phyloP scores from a whole-genome alignment of 1,139 yeast species.

The Protomyces inouyei region DNA sequence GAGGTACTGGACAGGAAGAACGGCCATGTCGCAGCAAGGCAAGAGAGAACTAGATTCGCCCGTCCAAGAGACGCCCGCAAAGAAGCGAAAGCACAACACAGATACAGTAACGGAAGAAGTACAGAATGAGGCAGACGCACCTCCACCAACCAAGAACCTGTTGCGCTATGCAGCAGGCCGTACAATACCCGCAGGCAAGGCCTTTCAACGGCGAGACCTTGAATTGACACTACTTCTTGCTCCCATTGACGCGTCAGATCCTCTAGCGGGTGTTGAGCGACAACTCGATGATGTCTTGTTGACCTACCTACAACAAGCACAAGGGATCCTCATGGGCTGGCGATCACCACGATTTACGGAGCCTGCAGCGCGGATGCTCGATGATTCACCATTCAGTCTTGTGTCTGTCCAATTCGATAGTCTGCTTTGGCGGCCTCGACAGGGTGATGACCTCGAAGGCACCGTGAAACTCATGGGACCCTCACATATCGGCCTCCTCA shows the following conservation, averaged over 20 bases:
- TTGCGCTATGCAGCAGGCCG: neutral
- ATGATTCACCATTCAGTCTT: constrained; percentile 83
- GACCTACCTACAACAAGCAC: constrained; percentile 67
- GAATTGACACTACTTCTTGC: constrained; percentile 24
- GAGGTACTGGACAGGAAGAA: too few species aligned
- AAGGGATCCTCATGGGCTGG: constrained; percentile 81
- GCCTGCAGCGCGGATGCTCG: constrained; percentile 61
- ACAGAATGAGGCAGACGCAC: neutral
- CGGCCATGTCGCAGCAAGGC: neutral
- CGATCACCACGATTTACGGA: constrained; percentile 42
- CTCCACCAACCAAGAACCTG: constrained; percentile 11
- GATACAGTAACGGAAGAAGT: neutral
- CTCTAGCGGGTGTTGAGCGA: constrained; percentile 37
- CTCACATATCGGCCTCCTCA: constrained; percentile 82
- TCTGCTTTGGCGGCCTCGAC: constrained; percentile 80
- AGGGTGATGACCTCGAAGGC: constrained; percentile 77
- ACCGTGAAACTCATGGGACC: constrained; percentile 88
- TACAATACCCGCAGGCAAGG: neutral
- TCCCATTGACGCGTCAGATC: constrained; percentile 24
- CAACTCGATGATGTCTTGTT: constrained; percentile 85
- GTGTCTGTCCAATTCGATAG: constrained; percentile 83
- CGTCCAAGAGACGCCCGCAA: constrained; percentile 4
- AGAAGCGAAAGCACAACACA: neutral
- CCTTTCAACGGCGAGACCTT: constrained; percentile 3
- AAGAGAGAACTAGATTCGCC: constrained; percentile 21